Conservation (phyloP, 2,329 filamentous ascomycete species). For the Cladorrhinum sp. region DNA sequence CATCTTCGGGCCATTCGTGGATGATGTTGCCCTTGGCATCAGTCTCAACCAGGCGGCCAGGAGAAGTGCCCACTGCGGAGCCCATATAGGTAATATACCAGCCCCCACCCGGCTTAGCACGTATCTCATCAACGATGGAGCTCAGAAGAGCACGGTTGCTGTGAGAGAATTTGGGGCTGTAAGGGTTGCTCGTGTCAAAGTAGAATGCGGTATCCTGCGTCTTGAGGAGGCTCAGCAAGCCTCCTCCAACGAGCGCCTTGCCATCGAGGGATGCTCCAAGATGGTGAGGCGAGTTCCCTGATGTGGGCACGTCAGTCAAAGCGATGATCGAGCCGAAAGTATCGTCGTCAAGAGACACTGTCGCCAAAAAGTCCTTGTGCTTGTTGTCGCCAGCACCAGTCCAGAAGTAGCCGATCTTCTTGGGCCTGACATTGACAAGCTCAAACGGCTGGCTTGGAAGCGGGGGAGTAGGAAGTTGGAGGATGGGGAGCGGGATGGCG, state of each 20-base stretch:
- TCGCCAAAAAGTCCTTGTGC: slow-evolving; percentile 58
- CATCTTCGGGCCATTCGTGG: slow-evolving; percentile 59
- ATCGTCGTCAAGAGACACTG: slow-evolving; percentile 55
- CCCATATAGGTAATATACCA: slow-evolving; percentile 64
- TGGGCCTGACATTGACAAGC: slow-evolving; percentile 55
- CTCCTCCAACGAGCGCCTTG: slow-evolving; percentile 56
- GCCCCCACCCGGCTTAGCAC: slow-evolving; percentile 59
- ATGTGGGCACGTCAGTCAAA: slow-evolving; percentile 56
- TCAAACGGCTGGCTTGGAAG: slow-evolving; percentile 52
- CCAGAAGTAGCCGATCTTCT: slow-evolving; percentile 66
- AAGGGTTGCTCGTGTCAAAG: slow-evolving; percentile 58
- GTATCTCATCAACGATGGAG: slow-evolving; percentile 61
- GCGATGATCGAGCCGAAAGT: slow-evolving; percentile 59
- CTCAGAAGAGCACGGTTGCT: slow-evolving; percentile 57
- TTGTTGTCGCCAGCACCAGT: slow-evolving; percentile 58
- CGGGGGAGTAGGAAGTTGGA: slow-evolving; percentile 58
- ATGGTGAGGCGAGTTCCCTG: slow-evolving; percentile 60
- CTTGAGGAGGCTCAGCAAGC: slow-evolving; percentile 57
- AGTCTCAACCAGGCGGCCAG: slow-evolving; percentile 59
- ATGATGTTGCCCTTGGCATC: slow-evolving; percentile 59
- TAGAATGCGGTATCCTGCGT: slow-evolving; percentile 61
- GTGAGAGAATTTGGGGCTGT: slow-evolving; percentile 56
- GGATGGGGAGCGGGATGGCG: slow-evolving; percentile 53
- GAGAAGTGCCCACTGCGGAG: slow-evolving; percentile 54
- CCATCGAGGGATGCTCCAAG: slow-evolving; percentile 53